Evolutionary conservation across 179 eudicot species (phyloP).

Genomic region (Sideroxylon spinosum): DNA sequence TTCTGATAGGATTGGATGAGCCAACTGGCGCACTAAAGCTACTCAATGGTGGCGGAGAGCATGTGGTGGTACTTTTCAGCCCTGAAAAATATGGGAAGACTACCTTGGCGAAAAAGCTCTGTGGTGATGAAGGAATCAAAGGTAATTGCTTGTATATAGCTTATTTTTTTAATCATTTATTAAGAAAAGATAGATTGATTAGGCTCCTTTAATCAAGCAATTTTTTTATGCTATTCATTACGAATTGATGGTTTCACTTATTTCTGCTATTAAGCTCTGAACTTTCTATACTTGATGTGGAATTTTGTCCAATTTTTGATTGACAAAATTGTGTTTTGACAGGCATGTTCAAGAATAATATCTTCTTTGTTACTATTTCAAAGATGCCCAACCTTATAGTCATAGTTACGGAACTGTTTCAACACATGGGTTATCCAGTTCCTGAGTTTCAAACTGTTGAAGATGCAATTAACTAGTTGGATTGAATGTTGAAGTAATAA

Average conservation of each 20-base stretch:
- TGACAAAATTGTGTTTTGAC: slow-evolving; percentile 10
- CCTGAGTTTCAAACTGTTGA: slow-evolving; percentile 21
- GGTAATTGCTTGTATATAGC: slow-evolving; percentile 11
- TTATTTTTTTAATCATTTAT: too few species aligned
- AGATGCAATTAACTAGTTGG: slow-evolving; percentile 26
- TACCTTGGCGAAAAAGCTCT: slow-evolving; percentile 27
- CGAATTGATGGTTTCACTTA: too few species aligned
- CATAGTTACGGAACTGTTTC: slow-evolving; percentile 20
- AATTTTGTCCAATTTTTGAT: too few species aligned
- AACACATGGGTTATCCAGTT: neutral
- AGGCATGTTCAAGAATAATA: slow-evolving; percentile 21
- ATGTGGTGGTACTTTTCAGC: slow-evolving; percentile 10
- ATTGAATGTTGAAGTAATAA: slow-evolving; percentile 14
- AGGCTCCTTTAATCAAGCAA: too few species aligned
- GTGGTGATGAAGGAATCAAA: slow-evolving; percentile 19
- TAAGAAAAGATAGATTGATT: too few species aligned
- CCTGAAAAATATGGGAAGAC: slow-evolving; percentile 5
- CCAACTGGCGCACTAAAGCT: slow-evolving; percentile 11
- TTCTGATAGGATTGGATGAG: slow-evolving; percentile 19
- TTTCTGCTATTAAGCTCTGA: too few species aligned
- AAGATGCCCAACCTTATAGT: slow-evolving; percentile 19
- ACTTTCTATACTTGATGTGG: too few species aligned
- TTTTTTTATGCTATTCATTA: too few species aligned
- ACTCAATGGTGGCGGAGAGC: neutral
- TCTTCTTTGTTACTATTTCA: slow-evolving; percentile 31